Evolutionary conservation across 495 filamentous ascomycete genomes (phyloP), one percentile per base, ranked within the genome.

Genomic region (Lentithecium fluviatile): DNA sequence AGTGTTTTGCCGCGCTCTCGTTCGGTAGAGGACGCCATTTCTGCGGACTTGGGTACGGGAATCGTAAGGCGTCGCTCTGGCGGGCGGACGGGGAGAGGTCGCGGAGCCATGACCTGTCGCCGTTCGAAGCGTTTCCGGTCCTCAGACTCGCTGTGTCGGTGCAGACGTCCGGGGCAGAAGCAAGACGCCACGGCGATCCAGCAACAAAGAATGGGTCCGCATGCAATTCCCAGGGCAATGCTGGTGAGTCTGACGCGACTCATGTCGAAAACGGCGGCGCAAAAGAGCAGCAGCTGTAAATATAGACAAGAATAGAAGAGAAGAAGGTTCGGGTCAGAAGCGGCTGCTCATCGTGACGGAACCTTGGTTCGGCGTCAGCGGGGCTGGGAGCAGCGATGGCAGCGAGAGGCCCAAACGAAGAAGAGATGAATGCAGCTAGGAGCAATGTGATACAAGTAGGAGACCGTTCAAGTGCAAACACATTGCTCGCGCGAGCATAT

Each of bases 121-220:
- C 57, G 56, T 42, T 66, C 62, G 52, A 66, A 66, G 29, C 57
- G 56, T 36, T 56, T 60, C 45, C 60, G 60, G 20, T 66, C 62
- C 15, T 54, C 55, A 32, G 55, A 49, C 19, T 60, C 62, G 48
- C 19, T 13, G 17, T 26, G 8, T 0, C 56, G 62, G 36, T 17
- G 56, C 38, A 65, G 26, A 17, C 62, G 55, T 2, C 21, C 26
- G 20, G 62, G 62, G 25, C 62, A 65, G 56, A 25, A 65, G 36
- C 62, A 65, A 12, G 55, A 26, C 2, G 62, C 56, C 23, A 60
- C 25, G 50, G 45, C 46, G 40, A 59, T 34, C 17, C 47, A 65
- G 37, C 23, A 15, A 43, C 62, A 65, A 0, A 65, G 19, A 23
- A 59, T 34, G 2, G 62, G 62, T 20, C 55, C 62, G 56, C 62